A percentile compares a stretch with the other conserved stretches of the same genome.
phyloP scores from a whole-genome alignment of 106 monocot genomes.

The Apostasia shenzhenica region DNA sequence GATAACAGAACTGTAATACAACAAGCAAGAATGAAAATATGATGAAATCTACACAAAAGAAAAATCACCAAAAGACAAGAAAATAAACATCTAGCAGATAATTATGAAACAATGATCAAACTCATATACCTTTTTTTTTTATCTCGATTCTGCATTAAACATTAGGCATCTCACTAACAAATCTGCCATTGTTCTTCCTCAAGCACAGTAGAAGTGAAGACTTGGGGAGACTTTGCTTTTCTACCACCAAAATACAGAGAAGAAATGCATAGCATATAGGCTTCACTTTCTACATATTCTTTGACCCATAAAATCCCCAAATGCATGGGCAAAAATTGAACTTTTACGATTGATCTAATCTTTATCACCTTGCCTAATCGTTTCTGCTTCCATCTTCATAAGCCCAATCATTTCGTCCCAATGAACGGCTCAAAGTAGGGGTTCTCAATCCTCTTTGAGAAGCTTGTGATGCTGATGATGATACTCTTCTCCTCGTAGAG shows the following conservation, averaged over 20 bases:
- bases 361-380: not conserved
- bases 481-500: slow-evolving; percentile 6
- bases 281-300: not conserved
- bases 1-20: not conserved
- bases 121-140: not conserved
- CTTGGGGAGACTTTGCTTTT: not conserved
- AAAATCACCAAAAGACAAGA: not conserved
- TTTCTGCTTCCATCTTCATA: slow-evolving; percentile 13
- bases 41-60: no score
- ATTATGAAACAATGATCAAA: not conserved
- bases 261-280: not conserved
- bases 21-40: not conserved
- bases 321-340: not conserved
- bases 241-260: not conserved
- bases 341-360: not conserved
- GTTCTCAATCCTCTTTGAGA: slow-evolving; percentile 9
- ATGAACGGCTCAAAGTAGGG: not conserved
- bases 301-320: not conserved
- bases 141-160: not conserved
- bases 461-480: slow-evolving; percentile 3
- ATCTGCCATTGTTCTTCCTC: not conserved
- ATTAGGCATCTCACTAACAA: not conserved
- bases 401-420: slow-evolving; percentile 1
- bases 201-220: slow-evolving; percentile 1
- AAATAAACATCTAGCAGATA: not conserved